Evolutionary conservation across 192 early-diverging fungal genomes (phyloP).

Genomic region (Rhizophagus sp.): DNA sequence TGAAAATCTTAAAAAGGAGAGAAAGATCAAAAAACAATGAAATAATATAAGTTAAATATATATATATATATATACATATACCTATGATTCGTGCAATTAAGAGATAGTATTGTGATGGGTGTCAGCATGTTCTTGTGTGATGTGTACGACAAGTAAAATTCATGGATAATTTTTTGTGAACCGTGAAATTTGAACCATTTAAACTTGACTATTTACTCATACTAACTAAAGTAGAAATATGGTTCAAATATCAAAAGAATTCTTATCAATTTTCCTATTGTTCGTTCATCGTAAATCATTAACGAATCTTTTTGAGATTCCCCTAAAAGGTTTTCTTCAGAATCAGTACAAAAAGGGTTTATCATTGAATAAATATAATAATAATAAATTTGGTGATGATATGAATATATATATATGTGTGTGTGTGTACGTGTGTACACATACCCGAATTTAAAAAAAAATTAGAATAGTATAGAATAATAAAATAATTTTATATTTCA

Average conservation of each 20-base stretch:
- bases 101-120: neutral
- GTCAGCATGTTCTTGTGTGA: neutral
- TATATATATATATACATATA: neutral
- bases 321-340: neutral
- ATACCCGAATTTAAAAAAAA: too few relatives aligned
- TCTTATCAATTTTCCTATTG: constrained; percentile 1
- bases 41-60: neutral
- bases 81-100: neutral
- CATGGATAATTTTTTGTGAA: neutral
- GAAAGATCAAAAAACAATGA: neutral
- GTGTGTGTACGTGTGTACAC: too few relatives aligned
- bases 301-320: neutral
- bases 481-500: neutral
- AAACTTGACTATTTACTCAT: neutral
- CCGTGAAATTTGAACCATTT: neutral
- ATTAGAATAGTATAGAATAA: too few relatives aligned
- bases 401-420: neutral
- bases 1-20: neutral
- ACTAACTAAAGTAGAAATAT: neutral
- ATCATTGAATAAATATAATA: neutral
- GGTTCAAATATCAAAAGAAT: neutral
- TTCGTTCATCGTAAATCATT: neutral
- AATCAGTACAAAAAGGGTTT: too few relatives aligned
- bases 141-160: neutral
- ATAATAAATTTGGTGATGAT: neutral